Conservation (phyloP, 2,329 filamentous ascomycete genomes). For the Bipolaris victoriae region DNA sequence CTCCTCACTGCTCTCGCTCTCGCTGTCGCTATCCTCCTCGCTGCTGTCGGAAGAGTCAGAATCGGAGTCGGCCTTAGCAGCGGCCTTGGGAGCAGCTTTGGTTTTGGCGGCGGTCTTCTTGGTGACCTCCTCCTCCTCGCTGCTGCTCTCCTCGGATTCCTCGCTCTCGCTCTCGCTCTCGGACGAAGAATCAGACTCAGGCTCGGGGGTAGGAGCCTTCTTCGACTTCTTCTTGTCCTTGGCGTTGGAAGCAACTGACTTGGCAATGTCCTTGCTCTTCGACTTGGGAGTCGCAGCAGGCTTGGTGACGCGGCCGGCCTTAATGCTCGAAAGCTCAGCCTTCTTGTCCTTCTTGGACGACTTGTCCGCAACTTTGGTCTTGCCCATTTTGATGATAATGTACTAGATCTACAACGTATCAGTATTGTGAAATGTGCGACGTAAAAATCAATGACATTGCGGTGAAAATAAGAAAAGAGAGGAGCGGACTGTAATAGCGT, state of each 20-base stretch:
- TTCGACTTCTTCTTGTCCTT: constrained; percentile 60
- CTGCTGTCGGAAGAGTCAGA: constrained; percentile 29
- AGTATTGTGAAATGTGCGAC: constrained; percentile 32
- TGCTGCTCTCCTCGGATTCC: constrained; percentile 38
- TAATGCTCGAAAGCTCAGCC: constrained; percentile 63
- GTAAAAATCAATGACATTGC: constrained; percentile 6
- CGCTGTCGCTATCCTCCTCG: constrained; percentile 35
- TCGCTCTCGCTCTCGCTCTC: constrained; percentile 46
- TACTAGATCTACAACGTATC: constrained; percentile 40
- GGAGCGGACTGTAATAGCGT: constrained; percentile 29
- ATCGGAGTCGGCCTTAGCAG: constrained; percentile 47
- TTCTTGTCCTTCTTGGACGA: constrained; percentile 65
- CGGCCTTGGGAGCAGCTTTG: constrained; percentile 45
- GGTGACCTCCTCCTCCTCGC: constrained; percentile 45
- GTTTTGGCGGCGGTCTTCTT: constrained; percentile 43
- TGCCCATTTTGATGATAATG: constrained; percentile 42
- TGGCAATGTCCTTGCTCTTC: constrained; percentile 71
- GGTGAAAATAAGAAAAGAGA: constrained; percentile 25
- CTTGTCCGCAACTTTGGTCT: constrained; percentile 45
- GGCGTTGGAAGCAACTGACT: constrained; percentile 52
- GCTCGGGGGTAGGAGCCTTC: constrained; percentile 57
- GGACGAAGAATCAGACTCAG: constrained; percentile 50
- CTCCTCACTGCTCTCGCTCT: constrained; percentile 41
- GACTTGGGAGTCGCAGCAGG: constrained; percentile 67
- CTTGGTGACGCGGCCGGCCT: constrained; percentile 72